A percentile compares a stretch with the other conserved stretches of the same genome.
phyloP scores from a whole-genome alignment of 768 basidiomycete genomes.

The Suillus fuscotomentosus region DNA sequence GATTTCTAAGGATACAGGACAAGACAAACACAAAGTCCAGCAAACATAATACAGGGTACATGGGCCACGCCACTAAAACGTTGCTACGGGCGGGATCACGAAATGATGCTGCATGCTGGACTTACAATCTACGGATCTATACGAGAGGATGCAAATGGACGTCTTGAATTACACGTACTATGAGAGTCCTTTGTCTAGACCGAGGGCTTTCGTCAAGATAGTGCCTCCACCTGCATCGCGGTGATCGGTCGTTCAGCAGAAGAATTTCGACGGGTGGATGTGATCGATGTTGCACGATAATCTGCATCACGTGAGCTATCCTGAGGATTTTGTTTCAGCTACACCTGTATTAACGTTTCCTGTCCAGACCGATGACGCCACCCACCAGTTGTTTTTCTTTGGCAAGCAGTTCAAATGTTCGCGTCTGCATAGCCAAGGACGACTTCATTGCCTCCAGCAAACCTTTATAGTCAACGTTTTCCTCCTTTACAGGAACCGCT shows the following conservation, averaged over 20 bases:
- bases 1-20: background rate
- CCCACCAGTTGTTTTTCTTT: conserved; percentile 50
- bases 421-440: conserved; percentile 49
- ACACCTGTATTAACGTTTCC: background rate
- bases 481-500: conserved; percentile 15
- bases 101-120: background rate
- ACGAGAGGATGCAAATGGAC: background rate
- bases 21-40: background rate
- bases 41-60: background rate
- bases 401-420: conserved; percentile 39
- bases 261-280: conserved; percentile 17
- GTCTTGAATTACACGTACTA: background rate
- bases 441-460: conserved; percentile 46
- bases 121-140: background rate
- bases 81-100: background rate
- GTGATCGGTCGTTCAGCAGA: conserved; percentile 2
- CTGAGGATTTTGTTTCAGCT: conserved; percentile 19
- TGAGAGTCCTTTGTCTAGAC: background rate
- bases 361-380: background rate
- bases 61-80: background rate
- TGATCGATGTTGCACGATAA: background rate
- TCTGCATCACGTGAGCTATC: conserved; percentile 15
- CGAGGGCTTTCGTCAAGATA: background rate
- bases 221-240: background rate
- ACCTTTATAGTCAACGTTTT: conserved; percentile 25